Percentiles rank a stretch among this genome's conserved stretches.
Evolutionary conservation across 2,329 filamentous ascomycete genomes (phyloP).

Genomic region (Colletotrichum chlorophyti): DNA sequence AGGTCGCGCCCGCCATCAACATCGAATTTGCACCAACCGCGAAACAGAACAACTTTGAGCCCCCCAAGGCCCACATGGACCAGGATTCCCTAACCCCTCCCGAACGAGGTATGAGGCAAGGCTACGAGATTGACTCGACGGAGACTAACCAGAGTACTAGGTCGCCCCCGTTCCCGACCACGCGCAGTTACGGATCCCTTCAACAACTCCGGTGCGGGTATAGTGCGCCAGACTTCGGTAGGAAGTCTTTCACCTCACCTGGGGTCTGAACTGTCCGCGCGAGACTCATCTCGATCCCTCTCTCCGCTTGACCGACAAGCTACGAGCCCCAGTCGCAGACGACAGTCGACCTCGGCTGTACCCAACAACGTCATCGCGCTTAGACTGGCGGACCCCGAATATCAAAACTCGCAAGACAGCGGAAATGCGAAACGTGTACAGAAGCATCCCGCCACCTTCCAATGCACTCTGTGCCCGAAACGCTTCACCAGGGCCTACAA

Average conservation of each 20-base stretch:
- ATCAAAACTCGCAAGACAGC: conserved; percentile 69
- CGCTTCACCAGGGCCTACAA: conserved; percentile 97
- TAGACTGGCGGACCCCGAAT: conserved; percentile 86
- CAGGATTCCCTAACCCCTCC: conserved; percentile 86
- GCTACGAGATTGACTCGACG: background rate
- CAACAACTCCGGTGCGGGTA: conserved; percentile 51
- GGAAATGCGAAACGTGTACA: conserved; percentile 82
- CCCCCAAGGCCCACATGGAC: conserved; percentile 69
- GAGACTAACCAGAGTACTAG: conserved; percentile 41
- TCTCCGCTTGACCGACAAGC: conserved; percentile 65
- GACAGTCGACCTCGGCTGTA: conserved; percentile 70
- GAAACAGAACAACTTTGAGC: conserved; percentile 69
- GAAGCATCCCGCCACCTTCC: conserved; percentile 97
- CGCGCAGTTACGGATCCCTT: conserved; percentile 68
- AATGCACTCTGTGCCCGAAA: conserved; percentile 92
- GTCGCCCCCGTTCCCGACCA: conserved; percentile 55
- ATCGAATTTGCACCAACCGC: conserved; percentile 88
- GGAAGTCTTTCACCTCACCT: conserved; percentile 58
- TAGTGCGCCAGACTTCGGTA: conserved; percentile 45
- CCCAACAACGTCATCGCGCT: conserved; percentile 78
- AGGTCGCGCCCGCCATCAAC: conserved; percentile 93
- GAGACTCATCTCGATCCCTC: conserved; percentile 61
- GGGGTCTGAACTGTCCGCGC: conserved; percentile 50
- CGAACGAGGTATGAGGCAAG: conserved; percentile 69
- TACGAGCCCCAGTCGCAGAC: conserved; percentile 54